Evolutionary conservation across 2,329 filamentous ascomycete genomes (phyloP), one percentile per base, ranked within the genome.

Genomic region (Pseudogymnoascus sp.): DNA sequence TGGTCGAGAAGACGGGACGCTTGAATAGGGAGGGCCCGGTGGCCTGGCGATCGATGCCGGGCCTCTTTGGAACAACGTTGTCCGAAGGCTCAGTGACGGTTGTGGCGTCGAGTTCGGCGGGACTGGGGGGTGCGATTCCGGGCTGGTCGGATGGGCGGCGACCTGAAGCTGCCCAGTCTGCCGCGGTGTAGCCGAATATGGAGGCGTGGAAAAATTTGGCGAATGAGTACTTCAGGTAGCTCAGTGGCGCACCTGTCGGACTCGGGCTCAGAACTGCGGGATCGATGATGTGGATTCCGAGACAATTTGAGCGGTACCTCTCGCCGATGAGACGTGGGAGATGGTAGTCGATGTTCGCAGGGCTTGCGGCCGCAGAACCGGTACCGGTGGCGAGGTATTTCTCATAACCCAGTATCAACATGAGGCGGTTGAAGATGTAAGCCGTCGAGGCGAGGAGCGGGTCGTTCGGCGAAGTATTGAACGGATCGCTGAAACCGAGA

Each of bases 401-500:
- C 8, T 74, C 64, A 67, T 89, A 89, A 1, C 78, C 80, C 6
- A 89, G 73, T 28, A 80, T 76, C 58, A 71, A 71, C 86, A 89
- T 89, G 60, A 89, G 68, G 0, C 67, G 71, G 67, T 86, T 74
- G 59, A 88, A 77, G 11, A 86, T 71, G 1, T 77, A 75, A 0
- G 83, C 84, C 0, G 83, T 82, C 69, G 61, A 84, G 71, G n/a
- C 79, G 77, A 67, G 79, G 75, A 6, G 72, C 78, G 60, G 76
- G 6, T 50, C 37, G 4, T 28, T 58, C 20, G 62, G 60, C 7
- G 62, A 58, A 5, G 47, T 76, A 4, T 60, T 75, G 38, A 86
- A 76, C 2, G 84, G 76, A 70, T 88, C 85, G 70, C 85, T 87
- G 68, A 89, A 89, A 14, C 84, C 86, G 50, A 87, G 75, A 0